Conservation (phyloP, 208 protist species). For the Acanthamoeba culbertsoni region DNA sequence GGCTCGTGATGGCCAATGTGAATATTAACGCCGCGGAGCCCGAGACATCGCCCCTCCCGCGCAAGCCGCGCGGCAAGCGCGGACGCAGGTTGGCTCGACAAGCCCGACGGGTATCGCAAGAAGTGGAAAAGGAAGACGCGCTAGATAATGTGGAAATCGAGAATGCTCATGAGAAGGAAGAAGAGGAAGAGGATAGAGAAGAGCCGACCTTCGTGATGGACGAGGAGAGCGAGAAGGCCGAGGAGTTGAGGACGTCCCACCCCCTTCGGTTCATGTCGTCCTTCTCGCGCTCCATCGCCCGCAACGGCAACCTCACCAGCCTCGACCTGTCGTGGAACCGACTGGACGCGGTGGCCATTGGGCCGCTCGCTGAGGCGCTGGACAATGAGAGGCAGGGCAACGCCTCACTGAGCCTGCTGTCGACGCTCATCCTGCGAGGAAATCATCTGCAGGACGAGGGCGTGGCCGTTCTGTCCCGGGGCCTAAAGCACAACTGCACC, state of each 20-base stretch:
- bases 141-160: not conserved
- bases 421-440: not conserved
- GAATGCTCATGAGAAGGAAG: not conserved
- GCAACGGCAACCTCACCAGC: not conserved
- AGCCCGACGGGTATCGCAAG: not conserved
- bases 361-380: not conserved
- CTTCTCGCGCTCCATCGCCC: not conserved
- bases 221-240: not conserved
- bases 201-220: not conserved
- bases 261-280: not conserved
- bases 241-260: not conserved
- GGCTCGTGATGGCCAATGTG: not conserved
- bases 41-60: not conserved
- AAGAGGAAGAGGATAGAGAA: not conserved
- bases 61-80: not conserved
- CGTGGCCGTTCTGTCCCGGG: not conserved
- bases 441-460: constrained; percentile 31
- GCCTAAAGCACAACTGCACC: not conserved
- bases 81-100: not conserved
- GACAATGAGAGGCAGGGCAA: not conserved
- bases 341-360: not conserved
- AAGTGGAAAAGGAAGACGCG: not conserved
- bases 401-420: not conserved
- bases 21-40: not conserved
- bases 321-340: constrained; percentile 37